A percentile compares a stretch with the other conserved stretches of the same genome.
These are phyloP conservation scores for Leccinum subgranulosum DNA, from an alignment of 768 basidiomycete species.

Conservation along the genomic window DNA sequence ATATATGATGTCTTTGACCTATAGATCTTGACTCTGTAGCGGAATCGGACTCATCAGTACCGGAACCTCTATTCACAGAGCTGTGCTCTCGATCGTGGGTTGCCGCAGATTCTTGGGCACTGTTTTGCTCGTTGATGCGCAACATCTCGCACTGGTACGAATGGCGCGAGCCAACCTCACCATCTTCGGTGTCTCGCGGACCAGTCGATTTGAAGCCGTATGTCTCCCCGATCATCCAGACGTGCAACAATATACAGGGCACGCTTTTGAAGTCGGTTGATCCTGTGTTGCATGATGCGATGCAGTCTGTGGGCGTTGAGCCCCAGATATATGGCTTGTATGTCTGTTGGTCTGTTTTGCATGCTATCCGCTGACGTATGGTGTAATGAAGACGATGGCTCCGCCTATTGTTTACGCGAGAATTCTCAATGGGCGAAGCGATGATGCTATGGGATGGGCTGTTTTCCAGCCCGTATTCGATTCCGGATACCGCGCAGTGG, in stretches of 20 bases:
- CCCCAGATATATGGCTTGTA: slow-evolving; percentile 97
- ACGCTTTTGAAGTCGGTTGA: slow-evolving; percentile 73
- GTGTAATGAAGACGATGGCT: slow-evolving; percentile 75
- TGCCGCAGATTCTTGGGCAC: slow-evolving; percentile 82
- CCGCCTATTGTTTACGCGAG: slow-evolving; percentile 88
- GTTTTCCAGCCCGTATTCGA: slow-evolving; percentile 76
- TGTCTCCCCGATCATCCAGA: slow-evolving; percentile 79
- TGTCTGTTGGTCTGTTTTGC: slow-evolving; percentile 29
- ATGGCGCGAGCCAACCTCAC: slow-evolving; percentile 49
- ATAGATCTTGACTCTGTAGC: slow-evolving; percentile 78
- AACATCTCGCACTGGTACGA: slow-evolving; percentile 77
- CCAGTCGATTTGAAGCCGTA: slow-evolving; percentile 57
- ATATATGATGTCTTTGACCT: slow-evolving; percentile 19
- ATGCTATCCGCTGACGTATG: slow-evolving; percentile 14
- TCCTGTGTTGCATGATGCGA: slow-evolving; percentile 67
- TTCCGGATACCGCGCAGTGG: slow-evolving; percentile 77
- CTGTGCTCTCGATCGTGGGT: slow-evolving; percentile 67
- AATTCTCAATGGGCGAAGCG: slow-evolving; percentile 76
- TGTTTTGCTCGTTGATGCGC: slow-evolving; percentile 81
- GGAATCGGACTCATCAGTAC: slow-evolving; percentile 26
- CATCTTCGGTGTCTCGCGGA: slow-evolving; percentile 33
- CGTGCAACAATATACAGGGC: slow-evolving; percentile 79
- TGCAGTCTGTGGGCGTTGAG: slow-evolving; percentile 83
- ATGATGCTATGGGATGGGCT: slow-evolving; percentile 95
- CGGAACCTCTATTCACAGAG: slow-evolving; percentile 46